Conservation (phyloP, 805 yeast species). For the Pichia membranifaciens region DNA sequence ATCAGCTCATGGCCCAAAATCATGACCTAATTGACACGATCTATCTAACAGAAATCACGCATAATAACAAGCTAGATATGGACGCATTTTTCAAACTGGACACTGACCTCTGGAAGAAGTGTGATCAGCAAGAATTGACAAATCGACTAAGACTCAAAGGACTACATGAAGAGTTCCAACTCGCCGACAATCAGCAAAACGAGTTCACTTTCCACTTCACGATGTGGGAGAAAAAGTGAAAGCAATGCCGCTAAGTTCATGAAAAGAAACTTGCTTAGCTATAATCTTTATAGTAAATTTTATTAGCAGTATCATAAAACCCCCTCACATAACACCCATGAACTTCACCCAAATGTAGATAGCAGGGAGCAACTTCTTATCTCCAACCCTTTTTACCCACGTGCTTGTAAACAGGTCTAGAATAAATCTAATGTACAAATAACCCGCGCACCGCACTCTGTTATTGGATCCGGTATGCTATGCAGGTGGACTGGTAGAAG, state of each 20-base stretch:
- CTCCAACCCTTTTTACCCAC: too few species aligned
- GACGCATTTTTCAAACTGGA: conserved; percentile 62
- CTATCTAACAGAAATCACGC: conserved; percentile 62
- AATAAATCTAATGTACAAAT: too few species aligned
- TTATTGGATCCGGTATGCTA: too few species aligned
- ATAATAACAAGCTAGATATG: conserved; percentile 40
- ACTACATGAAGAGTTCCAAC: conserved; percentile 23
- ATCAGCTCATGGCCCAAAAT: conserved; percentile 32
- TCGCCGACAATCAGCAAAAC: conserved; percentile 28
- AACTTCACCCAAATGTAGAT: too few species aligned
- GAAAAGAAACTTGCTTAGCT: too few species aligned
- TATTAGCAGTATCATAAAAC: not conserved
- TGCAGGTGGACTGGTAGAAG: too few species aligned
- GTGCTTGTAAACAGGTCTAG: conserved; percentile 3
- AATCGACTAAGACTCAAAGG: conserved; percentile 36
- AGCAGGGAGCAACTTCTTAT: too few species aligned
- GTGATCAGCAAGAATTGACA: conserved; percentile 31
- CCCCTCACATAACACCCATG: too few species aligned
- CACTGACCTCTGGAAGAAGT: conserved; percentile 33
- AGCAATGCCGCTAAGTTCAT: too few species aligned
- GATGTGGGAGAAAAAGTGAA: conserved; percentile 40
- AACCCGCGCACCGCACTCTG: conserved; percentile 12
- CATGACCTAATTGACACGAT: conserved; percentile 43
- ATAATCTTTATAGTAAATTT: not conserved
- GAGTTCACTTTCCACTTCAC: conserved; percentile 55